Percentiles rank a stretch among this genome's conserved stretches.
phyloP scores from a whole-genome alignment of 371 early-diverging fungal species.

The Rhizopus microsporus region DNA sequence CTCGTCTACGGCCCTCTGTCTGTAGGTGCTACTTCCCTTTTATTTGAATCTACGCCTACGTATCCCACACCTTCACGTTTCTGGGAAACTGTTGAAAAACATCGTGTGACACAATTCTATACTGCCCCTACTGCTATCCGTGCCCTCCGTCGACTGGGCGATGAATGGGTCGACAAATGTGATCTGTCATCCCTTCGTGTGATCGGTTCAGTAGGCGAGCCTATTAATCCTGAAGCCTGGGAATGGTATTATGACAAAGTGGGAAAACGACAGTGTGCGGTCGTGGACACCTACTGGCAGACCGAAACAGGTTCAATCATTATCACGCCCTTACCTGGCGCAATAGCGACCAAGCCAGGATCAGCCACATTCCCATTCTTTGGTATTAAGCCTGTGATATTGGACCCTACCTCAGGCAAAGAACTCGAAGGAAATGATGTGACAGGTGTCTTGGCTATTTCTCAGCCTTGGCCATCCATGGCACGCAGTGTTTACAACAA shows the following conservation, averaged over 20 bases:
- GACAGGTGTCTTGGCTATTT: conserved; percentile 91
- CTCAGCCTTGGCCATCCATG: conserved; percentile 93
- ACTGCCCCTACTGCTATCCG: conserved; percentile 99
- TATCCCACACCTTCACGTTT: conserved; percentile 84
- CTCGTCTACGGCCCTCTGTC: conserved; percentile 94
- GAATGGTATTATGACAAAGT: conserved; percentile 93
- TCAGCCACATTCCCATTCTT: conserved; percentile 97
- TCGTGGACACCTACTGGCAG: conserved; percentile 97
- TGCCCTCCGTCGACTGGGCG: conserved; percentile 87
- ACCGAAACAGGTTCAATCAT: conserved; percentile 97
- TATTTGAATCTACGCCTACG: conserved; percentile 91
- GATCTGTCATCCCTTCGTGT: conserved; percentile 83
- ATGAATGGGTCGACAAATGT: conserved; percentile 74
- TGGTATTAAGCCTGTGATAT: conserved; percentile 87
- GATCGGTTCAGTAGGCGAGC: conserved; percentile 98
- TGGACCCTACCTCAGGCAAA: conserved; percentile 79
- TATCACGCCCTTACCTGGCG: conserved; percentile 89
- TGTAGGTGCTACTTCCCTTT: conserved; percentile 87
- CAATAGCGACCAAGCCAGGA: conserved; percentile 89
- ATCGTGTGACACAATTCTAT: conserved; percentile 95
- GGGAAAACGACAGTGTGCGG: conserved; percentile 82
- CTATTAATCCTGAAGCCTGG: conserved; percentile 98
- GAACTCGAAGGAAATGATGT: conserved; percentile 79
- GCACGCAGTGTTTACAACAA: conserved; percentile 92
- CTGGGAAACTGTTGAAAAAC: conserved; percentile 84